A percentile compares a stretch with the other conserved stretches of the same genome.
These are phyloP conservation scores for Leishmania aethiopica DNA, from an alignment of 208 protist species.

Conservation along the genomic window DNA sequence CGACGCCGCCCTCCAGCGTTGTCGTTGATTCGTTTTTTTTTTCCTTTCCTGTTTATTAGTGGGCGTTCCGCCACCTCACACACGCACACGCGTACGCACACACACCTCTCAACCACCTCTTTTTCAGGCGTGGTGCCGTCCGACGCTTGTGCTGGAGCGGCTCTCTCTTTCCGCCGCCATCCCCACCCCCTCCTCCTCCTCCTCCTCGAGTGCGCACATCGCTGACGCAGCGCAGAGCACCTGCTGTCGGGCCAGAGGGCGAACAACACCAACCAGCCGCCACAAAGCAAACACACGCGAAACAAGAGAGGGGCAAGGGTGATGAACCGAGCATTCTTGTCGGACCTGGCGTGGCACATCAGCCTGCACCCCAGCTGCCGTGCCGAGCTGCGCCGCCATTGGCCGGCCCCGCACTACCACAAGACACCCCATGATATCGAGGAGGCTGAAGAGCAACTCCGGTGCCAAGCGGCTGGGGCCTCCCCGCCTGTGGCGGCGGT, in stretches of 20 bases:
- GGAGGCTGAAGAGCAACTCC: slow-evolving; percentile 1
- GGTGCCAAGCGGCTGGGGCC: slow-evolving; percentile 1
- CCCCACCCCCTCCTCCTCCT: neutral
- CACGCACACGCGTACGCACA: no score
- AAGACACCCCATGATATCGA: slow-evolving; percentile 9
- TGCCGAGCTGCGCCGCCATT: slow-evolving; percentile 40
- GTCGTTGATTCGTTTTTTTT: no score
- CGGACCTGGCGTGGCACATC: slow-evolving; percentile 32
- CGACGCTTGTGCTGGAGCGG: no score
- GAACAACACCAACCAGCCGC: neutral
- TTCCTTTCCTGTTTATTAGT: no score
- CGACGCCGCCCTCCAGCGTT: no score
- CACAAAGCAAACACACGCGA: neutral
- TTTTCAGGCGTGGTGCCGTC: no score
- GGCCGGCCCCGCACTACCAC: slow-evolving; percentile 55
- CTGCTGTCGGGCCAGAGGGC: no score
- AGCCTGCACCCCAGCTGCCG: slow-evolving; percentile 47
- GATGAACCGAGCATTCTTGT: slow-evolving; percentile 19
- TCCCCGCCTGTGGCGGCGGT: neutral
- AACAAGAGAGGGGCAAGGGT: neutral
- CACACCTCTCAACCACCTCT: no score
- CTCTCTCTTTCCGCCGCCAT: neutral
- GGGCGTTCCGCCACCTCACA: no score
- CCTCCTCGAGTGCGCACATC: neutral
- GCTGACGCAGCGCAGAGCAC: no score